Evolutionary conservation across 805 yeast species (phyloP).

Genomic region (Yarrowia bubula): DNA sequence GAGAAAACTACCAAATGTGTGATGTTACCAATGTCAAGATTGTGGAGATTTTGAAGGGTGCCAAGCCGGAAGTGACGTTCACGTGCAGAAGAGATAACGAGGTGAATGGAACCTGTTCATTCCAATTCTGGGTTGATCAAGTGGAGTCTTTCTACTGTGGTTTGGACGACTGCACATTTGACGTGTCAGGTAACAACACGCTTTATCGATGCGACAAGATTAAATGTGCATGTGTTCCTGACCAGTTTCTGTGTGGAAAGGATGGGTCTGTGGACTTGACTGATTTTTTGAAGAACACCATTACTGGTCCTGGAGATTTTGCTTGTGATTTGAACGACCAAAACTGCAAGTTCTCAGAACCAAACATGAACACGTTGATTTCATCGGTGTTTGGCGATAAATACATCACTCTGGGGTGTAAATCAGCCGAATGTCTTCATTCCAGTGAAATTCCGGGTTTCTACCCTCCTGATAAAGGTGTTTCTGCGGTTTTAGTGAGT

Average conservation of each 20-base stretch:
- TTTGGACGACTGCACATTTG: constrained; percentile 66
- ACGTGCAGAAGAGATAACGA: constrained; percentile 62
- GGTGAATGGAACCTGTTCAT: constrained; percentile 60
- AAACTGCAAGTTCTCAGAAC: constrained; percentile 82
- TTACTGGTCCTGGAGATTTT: constrained; percentile 91
- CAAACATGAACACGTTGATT: constrained; percentile 92
- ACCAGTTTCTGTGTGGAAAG: constrained; percentile 89
- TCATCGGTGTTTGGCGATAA: constrained; percentile 94
- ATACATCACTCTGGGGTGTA: constrained; percentile 73
- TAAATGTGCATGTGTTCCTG: constrained; percentile 89
- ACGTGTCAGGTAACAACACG: constrained; percentile 65
- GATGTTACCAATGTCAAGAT: constrained; percentile 88
- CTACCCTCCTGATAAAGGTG: constrained; percentile 54
- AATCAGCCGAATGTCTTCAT: constrained; percentile 89
- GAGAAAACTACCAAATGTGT: constrained; percentile 84
- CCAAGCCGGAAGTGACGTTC: constrained; percentile 87
- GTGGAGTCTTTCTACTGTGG: constrained; percentile 89
- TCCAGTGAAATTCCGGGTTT: constrained; percentile 92
- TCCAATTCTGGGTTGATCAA: constrained; percentile 95
- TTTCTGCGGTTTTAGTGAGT: constrained; percentile 32
- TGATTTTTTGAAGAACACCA: constrained; percentile 86
- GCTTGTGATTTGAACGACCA: constrained; percentile 64
- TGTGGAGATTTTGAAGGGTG: constrained; percentile 71
- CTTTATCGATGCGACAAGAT: constrained; percentile 75
- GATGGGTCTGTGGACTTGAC: constrained; percentile 91